These are phyloP conservation scores for Malus hybrid DNA, from an alignment of 331 rosid species.

Conservation along the genomic window DNA sequence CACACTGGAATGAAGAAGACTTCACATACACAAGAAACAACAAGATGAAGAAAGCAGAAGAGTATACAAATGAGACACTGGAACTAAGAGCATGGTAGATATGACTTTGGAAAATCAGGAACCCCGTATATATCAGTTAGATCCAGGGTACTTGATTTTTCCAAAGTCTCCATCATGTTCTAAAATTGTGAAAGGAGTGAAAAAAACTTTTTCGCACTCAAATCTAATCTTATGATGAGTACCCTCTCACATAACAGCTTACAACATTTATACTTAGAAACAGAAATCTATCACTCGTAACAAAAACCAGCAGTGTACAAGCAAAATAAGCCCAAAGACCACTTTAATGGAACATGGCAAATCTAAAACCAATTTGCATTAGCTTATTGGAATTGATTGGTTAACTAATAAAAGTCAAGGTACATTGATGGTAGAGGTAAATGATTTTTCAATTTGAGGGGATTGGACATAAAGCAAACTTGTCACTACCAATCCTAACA, in stretches of 20 bases:
- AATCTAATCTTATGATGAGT: not conserved
- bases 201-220: not conserved
- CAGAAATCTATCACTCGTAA: not conserved
- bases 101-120: no score
- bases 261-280: not conserved
- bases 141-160: not conserved
- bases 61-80: not conserved
- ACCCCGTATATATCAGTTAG: not conserved
- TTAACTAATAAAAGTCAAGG: not conserved
- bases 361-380: not conserved
- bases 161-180: not conserved
- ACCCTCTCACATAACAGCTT: not conserved
- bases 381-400: not conserved
- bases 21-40: not conserved
- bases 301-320: not conserved
- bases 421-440: not conserved
- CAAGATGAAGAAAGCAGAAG: not conserved
- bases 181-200: not conserved
- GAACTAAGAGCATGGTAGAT: not conserved
- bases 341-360: not conserved
- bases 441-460: not conserved
- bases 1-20: no score
- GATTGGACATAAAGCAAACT: not conserved
- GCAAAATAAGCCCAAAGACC: not conserved
- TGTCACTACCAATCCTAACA: not conserved